Base-by-base conservation (phyloP, 371 early-diverging fungal genomes). In the Haplosporangium sp. region DNA sequence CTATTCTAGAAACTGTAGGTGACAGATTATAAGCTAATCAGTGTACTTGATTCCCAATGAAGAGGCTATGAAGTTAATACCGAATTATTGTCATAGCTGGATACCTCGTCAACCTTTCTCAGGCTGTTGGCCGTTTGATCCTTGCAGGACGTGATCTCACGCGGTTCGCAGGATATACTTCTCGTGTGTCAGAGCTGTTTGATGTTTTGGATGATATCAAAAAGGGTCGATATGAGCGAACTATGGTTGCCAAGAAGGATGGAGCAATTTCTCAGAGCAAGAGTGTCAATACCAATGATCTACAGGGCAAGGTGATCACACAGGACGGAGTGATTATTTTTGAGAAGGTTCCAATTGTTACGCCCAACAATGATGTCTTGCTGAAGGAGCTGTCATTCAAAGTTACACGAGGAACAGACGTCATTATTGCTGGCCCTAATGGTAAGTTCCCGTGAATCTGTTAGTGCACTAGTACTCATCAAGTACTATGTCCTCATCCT, bases 311-410 rank as follows among this genome's bases (percentile, higher is more conserved):
- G 40, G 81, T 92, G 20, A 84, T 92, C 40, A 87, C 89, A 38
- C 86, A 87, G 61, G 87, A 90, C 57, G 90, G 90, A 15, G 91
- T 91, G 37, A 95, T 96, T 71, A 88, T 94, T 69, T 97, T 97
- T 83, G 89, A 92, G 40, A 88, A 93, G 63, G 96, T 96, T 3
- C 97, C 97, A 7, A 93, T 97, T 65, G 91, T 96, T 7, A 95
- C 97, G 9, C 98, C 98, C 58, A 96, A 95, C 82, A 96, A 95
- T 52, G 97, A 98, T 85, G 83, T 96, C 34, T 87, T 98, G 83
- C 93, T 90, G 37, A 90, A 91, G 72, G 90, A 91, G 59, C 87
- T 98, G 42, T 91, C 88, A 42, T 97, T 97, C 89, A 91, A 89
- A 65, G 94, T 97, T 40, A 87, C 84, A 71, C 94, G 88, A 39